These are phyloP conservation scores for Canavalia ensiformis DNA, from an alignment of 306 rosid genomes.

Conservation along the genomic window DNA sequence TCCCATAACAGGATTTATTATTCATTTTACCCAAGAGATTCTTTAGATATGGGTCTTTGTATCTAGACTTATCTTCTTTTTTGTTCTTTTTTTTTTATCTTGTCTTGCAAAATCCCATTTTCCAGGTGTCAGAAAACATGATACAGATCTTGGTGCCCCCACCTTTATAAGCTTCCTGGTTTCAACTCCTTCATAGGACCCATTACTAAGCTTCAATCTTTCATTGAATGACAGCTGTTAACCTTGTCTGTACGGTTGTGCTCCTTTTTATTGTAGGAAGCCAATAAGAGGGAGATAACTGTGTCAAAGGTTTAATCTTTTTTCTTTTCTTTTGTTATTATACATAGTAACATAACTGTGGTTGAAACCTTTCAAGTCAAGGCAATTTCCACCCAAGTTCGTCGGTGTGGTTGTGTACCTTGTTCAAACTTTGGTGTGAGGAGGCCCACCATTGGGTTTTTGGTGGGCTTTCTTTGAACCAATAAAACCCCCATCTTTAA, in stretches of 20 bases:
- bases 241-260: constrained; percentile 54
- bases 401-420: constrained; percentile 47
- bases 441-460: constrained; percentile 77
- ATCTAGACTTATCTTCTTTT: constrained; percentile 68
- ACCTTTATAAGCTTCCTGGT: constrained; percentile 54
- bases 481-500: constrained; percentile 49
- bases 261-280: constrained; percentile 49
- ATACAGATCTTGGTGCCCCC: constrained; percentile 65
- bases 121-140: constrained; percentile 66
- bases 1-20: constrained; percentile 27
- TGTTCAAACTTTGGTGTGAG: constrained; percentile 48
- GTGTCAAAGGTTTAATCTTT: constrained; percentile 9
- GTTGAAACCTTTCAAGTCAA: constrained; percentile 42
- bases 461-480: constrained; percentile 69
- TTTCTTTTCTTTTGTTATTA: constrained; percentile 32
- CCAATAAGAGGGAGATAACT: constrained; percentile 41
- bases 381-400: constrained; percentile 53
- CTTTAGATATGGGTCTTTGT: constrained; percentile 62
- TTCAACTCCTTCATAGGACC: constrained; percentile 46
- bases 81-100: neutral
- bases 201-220: constrained; percentile 47
- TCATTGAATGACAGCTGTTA: constrained; percentile 65
- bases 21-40: constrained; percentile 38
- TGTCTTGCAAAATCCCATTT: constrained; percentile 52
- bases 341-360: constrained; percentile 46